phyloP scores from a whole-genome alignment of 495 filamentous ascomycete species.

The Parachaetomium inaequale region DNA sequence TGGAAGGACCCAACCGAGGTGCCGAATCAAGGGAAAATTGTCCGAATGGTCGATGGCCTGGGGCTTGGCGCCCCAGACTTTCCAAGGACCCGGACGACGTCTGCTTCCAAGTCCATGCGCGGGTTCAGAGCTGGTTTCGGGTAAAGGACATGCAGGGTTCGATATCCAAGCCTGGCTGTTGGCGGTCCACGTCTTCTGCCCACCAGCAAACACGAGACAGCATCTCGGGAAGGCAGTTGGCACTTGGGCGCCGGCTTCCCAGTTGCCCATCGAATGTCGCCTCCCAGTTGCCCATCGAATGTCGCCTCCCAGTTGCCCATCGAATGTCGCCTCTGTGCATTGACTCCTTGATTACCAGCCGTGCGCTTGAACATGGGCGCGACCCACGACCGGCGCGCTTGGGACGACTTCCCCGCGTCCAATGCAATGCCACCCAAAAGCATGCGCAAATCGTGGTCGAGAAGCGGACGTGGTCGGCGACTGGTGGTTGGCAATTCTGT shows the following conservation, averaged over 20 bases:
- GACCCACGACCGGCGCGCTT: constrained; percentile 14
- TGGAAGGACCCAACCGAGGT: constrained; percentile 7
- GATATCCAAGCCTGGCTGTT: not conserved
- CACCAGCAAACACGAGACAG: not conserved
- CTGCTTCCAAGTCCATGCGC: not conserved
- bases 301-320: not conserved
- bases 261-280: not conserved
- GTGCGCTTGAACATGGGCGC: constrained; percentile 20
- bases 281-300: not conserved
- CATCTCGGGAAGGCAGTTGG: not conserved
- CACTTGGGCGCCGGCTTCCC: not conserved
- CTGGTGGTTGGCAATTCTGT: not conserved
- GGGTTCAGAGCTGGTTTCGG: constrained; percentile 14
- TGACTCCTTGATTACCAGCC: constrained; percentile 24
- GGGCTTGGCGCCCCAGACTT: constrained; percentile 1
- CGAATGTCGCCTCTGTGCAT: constrained; percentile 15
- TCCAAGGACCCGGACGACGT: constrained; percentile 25
- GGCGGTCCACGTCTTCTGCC: not conserved
- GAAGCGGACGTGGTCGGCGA: not conserved
- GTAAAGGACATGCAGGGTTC: constrained; percentile 16
- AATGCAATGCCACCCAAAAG: constrained; percentile 26
- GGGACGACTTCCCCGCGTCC: constrained; percentile 24
- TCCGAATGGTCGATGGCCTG: constrained; percentile 21
- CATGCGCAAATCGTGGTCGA: not conserved
- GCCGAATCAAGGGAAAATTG: constrained; percentile 16